Evolutionary conservation across 2,329 filamentous ascomycete species (phyloP).

Genomic region (Alternaria panax): DNA sequence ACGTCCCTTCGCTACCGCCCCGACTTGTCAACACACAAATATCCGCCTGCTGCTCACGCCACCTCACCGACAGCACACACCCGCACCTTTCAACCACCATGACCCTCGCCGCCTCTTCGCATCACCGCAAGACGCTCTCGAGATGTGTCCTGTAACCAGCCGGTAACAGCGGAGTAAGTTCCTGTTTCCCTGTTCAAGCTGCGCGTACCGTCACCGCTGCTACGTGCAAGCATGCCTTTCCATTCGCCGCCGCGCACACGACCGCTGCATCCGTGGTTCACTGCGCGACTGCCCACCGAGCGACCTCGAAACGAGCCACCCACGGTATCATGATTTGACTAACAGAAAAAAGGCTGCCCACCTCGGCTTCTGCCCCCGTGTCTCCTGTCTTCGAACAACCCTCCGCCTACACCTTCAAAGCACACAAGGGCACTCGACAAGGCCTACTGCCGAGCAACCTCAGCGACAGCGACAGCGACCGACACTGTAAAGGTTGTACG

Average conservation of each 20-base stretch:
- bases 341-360: constrained; percentile 19
- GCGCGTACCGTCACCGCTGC: neutral
- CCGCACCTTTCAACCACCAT: constrained; percentile 20
- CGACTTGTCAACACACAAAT: constrained; percentile 18
- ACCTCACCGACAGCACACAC: neutral
- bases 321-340: constrained; percentile 7
- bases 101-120: constrained; percentile 38
- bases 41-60: constrained; percentile 7
- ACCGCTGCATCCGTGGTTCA: constrained; percentile 10
- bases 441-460: neutral
- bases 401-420: constrained; percentile 2
- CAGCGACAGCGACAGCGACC: neutral
- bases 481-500: neutral
- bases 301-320: neutral
- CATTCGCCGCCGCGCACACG: constrained; percentile 1
- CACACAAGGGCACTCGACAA: neutral
- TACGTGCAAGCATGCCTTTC: constrained; percentile 2
- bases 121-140: constrained; percentile 36
- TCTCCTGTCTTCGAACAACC: constrained; percentile 8
- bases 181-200: neutral
- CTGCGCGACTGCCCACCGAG: constrained; percentile 5
- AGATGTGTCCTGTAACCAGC: constrained; percentile 37
- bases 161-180: constrained; percentile 38
- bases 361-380: constrained; percentile 28
- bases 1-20: constrained; percentile 28